Percentiles rank a stretch among this genome's conserved stretches.
Evolutionary conservation across 768 basidiomycete genomes (phyloP).

Genomic region (Pleurotus ostreatus): DNA sequence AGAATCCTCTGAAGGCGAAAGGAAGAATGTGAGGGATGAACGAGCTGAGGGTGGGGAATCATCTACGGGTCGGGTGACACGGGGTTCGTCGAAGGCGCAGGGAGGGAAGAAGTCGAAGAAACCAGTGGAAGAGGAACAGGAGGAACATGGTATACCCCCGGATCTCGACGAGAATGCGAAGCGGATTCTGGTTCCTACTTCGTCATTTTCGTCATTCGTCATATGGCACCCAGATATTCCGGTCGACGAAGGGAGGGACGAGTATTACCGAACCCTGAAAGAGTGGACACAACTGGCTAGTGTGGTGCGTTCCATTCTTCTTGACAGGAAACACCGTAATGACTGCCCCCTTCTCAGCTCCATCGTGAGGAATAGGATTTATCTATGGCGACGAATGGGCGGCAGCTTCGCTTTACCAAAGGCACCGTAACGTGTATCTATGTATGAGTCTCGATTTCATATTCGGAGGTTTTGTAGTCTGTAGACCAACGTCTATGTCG

Average conservation of each 20-base stretch:
- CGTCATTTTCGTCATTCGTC: conserved; percentile 63
- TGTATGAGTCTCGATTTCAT: no score
- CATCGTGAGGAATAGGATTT: no score
- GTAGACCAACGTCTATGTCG: no score
- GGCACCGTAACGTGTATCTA: no score
- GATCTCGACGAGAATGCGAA: conserved; percentile 11
- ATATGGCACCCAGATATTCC: conserved; percentile 75
- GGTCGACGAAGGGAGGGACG: conserved; percentile 66
- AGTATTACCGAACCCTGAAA: conserved; percentile 60
- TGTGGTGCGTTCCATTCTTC: conserved; percentile 40
- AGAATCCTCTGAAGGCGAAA: background rate
- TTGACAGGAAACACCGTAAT: no score
- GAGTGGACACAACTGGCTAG: conserved; percentile 70
- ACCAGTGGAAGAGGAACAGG: conserved; percentile 23
- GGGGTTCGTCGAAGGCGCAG: conserved; percentile 22
- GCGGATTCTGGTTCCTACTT: conserved; percentile 40
- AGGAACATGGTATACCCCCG: conserved; percentile 20
- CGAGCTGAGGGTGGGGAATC: conserved; percentile 11
- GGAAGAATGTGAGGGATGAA: conserved; percentile 9
- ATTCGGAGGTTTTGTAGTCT: no score
- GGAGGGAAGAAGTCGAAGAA: conserved; percentile 23
- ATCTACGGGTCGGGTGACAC: conserved; percentile 22
- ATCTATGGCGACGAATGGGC: no score
- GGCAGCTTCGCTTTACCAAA: no score
- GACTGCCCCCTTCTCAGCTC: no score